Percentiles rank a stretch among this genome's conserved stretches.
These are phyloP conservation scores for Vararia minispora DNA, from an alignment of 768 basidiomycete species.

Conservation along the genomic window DNA sequence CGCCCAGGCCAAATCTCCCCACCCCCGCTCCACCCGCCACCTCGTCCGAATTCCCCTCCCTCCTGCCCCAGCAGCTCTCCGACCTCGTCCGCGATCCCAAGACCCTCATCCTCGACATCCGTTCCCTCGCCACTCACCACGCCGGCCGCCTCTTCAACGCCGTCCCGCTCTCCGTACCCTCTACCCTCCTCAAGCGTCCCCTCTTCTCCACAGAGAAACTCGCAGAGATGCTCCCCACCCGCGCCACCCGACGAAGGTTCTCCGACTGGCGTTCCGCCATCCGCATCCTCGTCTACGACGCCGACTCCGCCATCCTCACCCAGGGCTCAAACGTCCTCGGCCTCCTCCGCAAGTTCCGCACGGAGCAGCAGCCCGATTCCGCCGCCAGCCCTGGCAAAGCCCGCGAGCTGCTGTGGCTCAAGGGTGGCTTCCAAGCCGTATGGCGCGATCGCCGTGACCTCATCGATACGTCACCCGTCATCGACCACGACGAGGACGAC, in stretches of 20 bases:
- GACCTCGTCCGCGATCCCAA: constrained; percentile 23
- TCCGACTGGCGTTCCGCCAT: constrained; percentile 42
- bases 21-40: constrained; percentile 7
- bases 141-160: constrained; percentile 56
- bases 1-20: constrained; percentile 3
- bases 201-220: constrained; percentile 73
- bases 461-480: constrained; percentile 36
- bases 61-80: constrained; percentile 20
- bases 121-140: constrained; percentile 67
- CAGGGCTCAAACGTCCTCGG: constrained; percentile 62
- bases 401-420: constrained; percentile 62
- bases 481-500: constrained; percentile 34
- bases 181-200: constrained; percentile 87
- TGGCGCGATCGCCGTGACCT: constrained; percentile 42
- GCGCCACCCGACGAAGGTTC: constrained; percentile 46
- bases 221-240: constrained; percentile 66
- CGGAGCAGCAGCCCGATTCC: constrained; percentile 26
- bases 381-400: neutral
- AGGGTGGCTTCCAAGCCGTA: constrained; percentile 73
- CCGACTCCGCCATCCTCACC: constrained; percentile 51
- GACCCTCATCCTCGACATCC: constrained; percentile 75
- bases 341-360: constrained; percentile 64
- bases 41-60: constrained; percentile 13
- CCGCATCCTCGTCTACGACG: constrained; percentile 77
- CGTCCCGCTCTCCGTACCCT: constrained; percentile 83